Conservation (phyloP, 345 rosid genomes). For the Camelina neglecta region DNA sequence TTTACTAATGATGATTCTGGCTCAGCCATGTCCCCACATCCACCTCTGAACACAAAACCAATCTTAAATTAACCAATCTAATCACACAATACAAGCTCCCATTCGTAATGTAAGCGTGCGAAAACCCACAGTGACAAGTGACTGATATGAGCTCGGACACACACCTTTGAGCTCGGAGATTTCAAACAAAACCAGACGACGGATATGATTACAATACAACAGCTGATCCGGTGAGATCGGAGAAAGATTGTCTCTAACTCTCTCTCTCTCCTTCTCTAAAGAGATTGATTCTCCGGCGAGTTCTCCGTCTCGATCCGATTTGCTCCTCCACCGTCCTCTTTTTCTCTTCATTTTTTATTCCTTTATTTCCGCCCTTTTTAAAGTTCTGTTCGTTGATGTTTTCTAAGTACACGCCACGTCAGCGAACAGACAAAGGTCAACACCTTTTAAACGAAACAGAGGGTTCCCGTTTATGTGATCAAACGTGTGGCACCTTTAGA, state of each 20-base stretch:
- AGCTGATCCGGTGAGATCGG: conserved; percentile 23
- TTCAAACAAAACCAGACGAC: not conserved
- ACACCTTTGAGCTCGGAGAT: conserved; percentile 28
- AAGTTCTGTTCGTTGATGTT: conserved; percentile 25
- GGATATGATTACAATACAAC: not conserved
- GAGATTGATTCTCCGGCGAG: conserved; percentile 21
- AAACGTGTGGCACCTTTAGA: conserved; percentile 16
- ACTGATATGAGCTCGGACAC: not conserved
- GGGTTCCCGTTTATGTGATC: conserved; percentile 24
- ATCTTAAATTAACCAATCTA: not conserved
- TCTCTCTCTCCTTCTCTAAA: not conserved
- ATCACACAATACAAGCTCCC: conserved; percentile 24
- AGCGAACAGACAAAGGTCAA: conserved; percentile 35
- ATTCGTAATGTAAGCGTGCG: conserved; percentile 9
- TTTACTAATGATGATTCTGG: conserved; percentile 42
- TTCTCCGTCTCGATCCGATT: conserved; percentile 32
- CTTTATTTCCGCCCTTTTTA: conserved; percentile 7
- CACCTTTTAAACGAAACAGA: not conserved
- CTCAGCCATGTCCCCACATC: conserved; percentile 71
- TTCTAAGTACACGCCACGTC: conserved; percentile 34
- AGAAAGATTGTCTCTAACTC: not conserved
- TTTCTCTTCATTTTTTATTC: not conserved
- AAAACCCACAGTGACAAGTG: conserved; percentile 1
- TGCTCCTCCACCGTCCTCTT: conserved; percentile 38
- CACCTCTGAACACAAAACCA: conserved; percentile 18